Evolutionary conservation across 192 early-diverging fungal genomes (phyloP).

Genomic region (Coemansia sp.): DNA sequence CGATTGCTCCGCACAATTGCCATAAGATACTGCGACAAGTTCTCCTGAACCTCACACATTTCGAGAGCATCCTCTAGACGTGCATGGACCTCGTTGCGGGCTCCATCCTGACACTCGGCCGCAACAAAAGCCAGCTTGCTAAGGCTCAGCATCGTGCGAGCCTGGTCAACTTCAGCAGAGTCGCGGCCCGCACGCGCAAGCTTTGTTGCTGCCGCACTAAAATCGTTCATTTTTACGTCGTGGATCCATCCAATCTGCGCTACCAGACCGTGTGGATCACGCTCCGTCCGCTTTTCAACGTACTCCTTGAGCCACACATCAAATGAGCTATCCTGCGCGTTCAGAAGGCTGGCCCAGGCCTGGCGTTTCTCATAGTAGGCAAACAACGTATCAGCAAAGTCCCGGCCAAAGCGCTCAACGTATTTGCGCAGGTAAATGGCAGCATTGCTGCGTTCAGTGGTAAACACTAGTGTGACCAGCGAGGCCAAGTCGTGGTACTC

Average conservation of each 20-base stretch:
- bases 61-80: slow-evolving; percentile 44
- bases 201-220: slow-evolving; percentile 28
- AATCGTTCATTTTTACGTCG: slow-evolving; percentile 37
- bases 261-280: slow-evolving; percentile 12
- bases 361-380: slow-evolving; percentile 49
- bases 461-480: slow-evolving; percentile 39
- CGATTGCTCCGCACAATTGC: slow-evolving; percentile 6
- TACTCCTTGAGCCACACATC: slow-evolving; percentile 33
- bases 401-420: slow-evolving; percentile 24
- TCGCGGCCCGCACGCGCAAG: slow-evolving; percentile 37
- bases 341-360: slow-evolving; percentile 47
- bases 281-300: slow-evolving; percentile 15
- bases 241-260: slow-evolving; percentile 43
- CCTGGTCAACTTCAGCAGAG: slow-evolving; percentile 22
- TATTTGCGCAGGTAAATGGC: slow-evolving; percentile 29
- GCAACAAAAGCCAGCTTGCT: slow-evolving; percentile 41
- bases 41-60: slow-evolving; percentile 37
- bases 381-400: slow-evolving; percentile 40
- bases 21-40: slow-evolving; percentile 12
- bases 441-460: slow-evolving; percentile 23
- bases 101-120: slow-evolving; percentile 7
- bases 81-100: slow-evolving; percentile 12
- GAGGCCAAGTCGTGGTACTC: slow-evolving; percentile 41
- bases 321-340: slow-evolving; percentile 13
- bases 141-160: slow-evolving; percentile 42